Conservation (phyloP, 306 rosid species). For the Sophora flavescens region DNA sequence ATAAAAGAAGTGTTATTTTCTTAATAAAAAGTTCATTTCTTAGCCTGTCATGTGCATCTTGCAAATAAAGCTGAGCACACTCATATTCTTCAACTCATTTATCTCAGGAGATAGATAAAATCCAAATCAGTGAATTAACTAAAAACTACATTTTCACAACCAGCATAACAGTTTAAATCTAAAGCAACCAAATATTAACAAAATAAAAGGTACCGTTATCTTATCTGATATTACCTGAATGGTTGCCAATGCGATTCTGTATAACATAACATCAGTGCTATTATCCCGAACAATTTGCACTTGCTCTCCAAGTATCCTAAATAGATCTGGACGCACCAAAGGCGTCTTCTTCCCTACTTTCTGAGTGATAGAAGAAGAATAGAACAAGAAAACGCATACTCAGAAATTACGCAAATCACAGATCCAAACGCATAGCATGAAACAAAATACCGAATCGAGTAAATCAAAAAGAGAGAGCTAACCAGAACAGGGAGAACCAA, state of each 20-base stretch:
- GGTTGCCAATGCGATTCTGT: conserved; percentile 92
- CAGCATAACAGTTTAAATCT: conserved; percentile 63
- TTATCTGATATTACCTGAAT: conserved; percentile 74
- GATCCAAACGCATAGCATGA: background rate
- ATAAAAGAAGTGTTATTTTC: background rate
- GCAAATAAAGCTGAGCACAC: conserved; percentile 16
- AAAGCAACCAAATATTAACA: conserved; percentile 24
- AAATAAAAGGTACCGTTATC: conserved; percentile 50
- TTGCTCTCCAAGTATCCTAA: conserved; percentile 98
- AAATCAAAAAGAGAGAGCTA: background rate
- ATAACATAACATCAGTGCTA: conserved; percentile 95
- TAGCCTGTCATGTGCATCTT: conserved; percentile 4
- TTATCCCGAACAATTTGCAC: conserved; percentile 97
- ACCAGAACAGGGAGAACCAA: too few relatives aligned
- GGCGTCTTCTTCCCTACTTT: too few relatives aligned
- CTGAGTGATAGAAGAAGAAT: too few relatives aligned
- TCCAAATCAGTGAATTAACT: conserved; percentile 5
- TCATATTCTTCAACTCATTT: conserved; percentile 5
- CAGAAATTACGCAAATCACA: too few relatives aligned
- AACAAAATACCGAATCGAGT: background rate
- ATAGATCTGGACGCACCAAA: too few relatives aligned
- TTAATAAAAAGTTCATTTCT: background rate
- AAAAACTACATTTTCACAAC: conserved; percentile 24
- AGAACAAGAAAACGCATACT: background rate
- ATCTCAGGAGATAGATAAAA: background rate